These are phyloP conservation scores for Marasmius fiardii DNA, from an alignment of 1,284 basidiomycete genomes.

Conservation along the genomic window DNA sequence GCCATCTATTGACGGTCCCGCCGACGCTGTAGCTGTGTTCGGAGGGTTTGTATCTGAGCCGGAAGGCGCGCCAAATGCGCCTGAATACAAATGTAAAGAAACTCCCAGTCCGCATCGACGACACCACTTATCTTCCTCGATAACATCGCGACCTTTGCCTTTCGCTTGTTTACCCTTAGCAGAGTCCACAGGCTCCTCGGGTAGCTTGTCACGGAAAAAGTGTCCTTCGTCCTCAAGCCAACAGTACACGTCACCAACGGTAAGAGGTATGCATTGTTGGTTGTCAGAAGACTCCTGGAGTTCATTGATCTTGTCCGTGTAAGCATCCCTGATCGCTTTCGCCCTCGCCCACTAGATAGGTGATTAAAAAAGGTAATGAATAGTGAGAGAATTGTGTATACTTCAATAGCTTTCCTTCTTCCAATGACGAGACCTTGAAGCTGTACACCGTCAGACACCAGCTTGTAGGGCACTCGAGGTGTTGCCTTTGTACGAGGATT, in stretches of 20 bases:
- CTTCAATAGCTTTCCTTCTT: conserved; percentile 69
- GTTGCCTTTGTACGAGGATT: not conserved
- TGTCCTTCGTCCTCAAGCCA: conserved; percentile 55
- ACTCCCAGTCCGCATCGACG: conserved; percentile 13
- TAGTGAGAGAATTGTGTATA: conserved; percentile 26
- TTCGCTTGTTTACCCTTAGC: conserved; percentile 2
- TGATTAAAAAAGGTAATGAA: conserved; percentile 7
- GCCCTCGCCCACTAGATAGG: conserved; percentile 58
- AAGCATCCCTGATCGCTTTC: conserved; percentile 47
- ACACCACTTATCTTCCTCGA: conserved; percentile 12
- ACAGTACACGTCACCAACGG: conserved; percentile 51
- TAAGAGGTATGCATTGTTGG: conserved; percentile 32
- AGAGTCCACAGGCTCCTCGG: conserved; percentile 2
- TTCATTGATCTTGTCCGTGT: conserved; percentile 24
- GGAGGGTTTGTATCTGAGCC: not conserved
- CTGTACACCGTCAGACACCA: conserved; percentile 43
- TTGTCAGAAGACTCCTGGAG: conserved; percentile 15
- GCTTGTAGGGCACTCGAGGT: conserved; percentile 45
- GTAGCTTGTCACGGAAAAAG: conserved; percentile 32
- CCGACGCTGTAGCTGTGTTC: not conserved
- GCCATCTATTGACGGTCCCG: not conserved
- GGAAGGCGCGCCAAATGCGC: not conserved
- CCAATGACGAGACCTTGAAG: conserved; percentile 49
- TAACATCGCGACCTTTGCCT: not conserved
- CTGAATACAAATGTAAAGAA: conserved; percentile 4